These are phyloP conservation scores for Scytalidium lignicola DNA, from an alignment of 2,329 filamentous ascomycete genomes.

Conservation along the genomic window DNA sequence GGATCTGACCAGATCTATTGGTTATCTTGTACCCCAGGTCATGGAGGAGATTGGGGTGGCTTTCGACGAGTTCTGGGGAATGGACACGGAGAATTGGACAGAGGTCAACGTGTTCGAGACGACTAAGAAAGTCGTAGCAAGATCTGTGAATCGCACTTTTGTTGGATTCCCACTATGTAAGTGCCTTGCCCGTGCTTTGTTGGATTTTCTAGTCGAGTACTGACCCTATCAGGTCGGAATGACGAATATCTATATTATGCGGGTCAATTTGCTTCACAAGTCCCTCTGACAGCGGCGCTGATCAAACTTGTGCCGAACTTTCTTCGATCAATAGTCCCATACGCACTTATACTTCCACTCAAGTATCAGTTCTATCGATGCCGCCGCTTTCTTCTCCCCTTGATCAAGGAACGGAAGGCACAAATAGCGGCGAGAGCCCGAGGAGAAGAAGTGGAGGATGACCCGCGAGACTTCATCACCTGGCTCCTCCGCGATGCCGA, in stretches of 20 bases:
- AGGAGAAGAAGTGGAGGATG: conserved; percentile 6
- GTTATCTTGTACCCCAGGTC: conserved; percentile 17
- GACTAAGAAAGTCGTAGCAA: conserved; percentile 32
- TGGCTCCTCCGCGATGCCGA: conserved; percentile 20
- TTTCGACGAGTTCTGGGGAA: conserved; percentile 13
- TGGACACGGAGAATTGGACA: conserved; percentile 32
- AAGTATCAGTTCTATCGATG: conserved; percentile 18
- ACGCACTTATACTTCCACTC: conserved; percentile 25
- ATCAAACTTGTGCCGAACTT: conserved; percentile 18
- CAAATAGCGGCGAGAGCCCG: conserved; percentile 3
- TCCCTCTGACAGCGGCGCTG: conserved; percentile 24
- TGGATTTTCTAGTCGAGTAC: not conserved
- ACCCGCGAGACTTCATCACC: conserved; percentile 20
- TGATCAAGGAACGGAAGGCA: conserved; percentile 16
- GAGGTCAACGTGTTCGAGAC: conserved; percentile 23
- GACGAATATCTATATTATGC: conserved; percentile 26
- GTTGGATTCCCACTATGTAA: conserved; percentile 37
- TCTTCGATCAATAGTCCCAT: conserved; percentile 21
- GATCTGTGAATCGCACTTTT: conserved; percentile 38
- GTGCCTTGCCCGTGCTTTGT: not conserved
- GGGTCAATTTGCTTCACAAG: conserved; percentile 25
- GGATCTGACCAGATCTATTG: conserved; percentile 27
- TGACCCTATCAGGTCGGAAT: conserved; percentile 16
- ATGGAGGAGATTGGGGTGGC: conserved; percentile 13
- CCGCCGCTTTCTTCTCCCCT: conserved; percentile 20